Base-by-base conservation (phyloP, 352 stramenopile genomes). In the Phytophthora sp. region DNA sequence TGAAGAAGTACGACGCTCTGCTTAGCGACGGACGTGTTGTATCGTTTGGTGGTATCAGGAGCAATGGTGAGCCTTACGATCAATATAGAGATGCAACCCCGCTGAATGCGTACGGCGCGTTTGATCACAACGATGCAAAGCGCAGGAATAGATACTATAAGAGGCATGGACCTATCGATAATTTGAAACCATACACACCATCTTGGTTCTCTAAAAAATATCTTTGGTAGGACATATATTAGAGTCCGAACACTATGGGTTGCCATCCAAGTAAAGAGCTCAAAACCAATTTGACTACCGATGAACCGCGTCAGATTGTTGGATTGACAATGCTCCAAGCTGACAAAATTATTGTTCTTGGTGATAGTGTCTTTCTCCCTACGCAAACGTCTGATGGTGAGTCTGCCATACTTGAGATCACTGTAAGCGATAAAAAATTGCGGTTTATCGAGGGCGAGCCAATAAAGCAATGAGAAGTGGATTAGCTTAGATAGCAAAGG, bases 381-480 rank as follows among this genome's bases (percentile, higher is more conserved):
- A 54, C 31, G 18, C 3, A 41, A 5, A 43, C 1, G n/a, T 20
- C 30, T 32, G 31, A 43, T 6, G 46, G 31, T 2, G 46, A 54
- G 17, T 31, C 17, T 21, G 20, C 46, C 0, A 54, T 54, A 30
- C 17, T 54, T 31, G 46, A 54, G 31, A 54, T 52, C 18, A 38
- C 8, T 43, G 24, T 54, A 18, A 43, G 13, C 4, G 46, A 54
- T 43, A 54, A 53, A 42, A 54, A 54, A 54, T 54, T 5, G 24
- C 2, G 9, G 20, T 43, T 7, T 54, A 54, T 20, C 46, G 46
- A 6, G 30, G 46, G 2, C 30, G 12, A 12, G 3, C 1, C 2
- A 53, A 53, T 27, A 39, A 30, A 41, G 2, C 11, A 3, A 12
- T 53, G 3, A 39, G 45, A 42, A 53, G n/a, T 17, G 45, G 45